phyloP scores from a whole-genome alignment of 2,329 filamentous ascomycete genomes.

The Apiospora rasikravindrae region DNA sequence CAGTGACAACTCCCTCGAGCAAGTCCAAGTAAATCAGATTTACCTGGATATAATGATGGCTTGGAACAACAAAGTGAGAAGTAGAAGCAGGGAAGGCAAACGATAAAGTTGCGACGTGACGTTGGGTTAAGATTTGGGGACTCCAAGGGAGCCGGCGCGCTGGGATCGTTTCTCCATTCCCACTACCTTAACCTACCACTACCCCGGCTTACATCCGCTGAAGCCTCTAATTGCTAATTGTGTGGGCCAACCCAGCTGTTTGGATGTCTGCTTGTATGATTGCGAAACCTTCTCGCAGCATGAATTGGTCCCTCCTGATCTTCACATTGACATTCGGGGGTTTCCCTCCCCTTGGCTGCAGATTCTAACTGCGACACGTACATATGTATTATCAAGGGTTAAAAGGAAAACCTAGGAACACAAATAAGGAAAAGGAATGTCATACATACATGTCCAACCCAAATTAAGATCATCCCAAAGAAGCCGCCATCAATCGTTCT shows the following conservation, averaged over 20 bases:
- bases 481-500: too few relatives aligned
- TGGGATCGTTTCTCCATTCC: not conserved
- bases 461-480: too few relatives aligned
- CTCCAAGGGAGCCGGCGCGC: not conserved
- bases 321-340: not conserved
- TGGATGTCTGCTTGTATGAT: not conserved
- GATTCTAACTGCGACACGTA: too few relatives aligned
- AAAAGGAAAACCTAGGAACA: too few relatives aligned
- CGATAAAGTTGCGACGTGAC: not conserved
- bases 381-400: not conserved
- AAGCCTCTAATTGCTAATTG: not conserved
- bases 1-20: not conserved
- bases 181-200: too few relatives aligned
- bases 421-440: not conserved
- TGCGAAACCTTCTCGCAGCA: not conserved
- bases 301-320: not conserved
- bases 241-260: not conserved
- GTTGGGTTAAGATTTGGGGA: not conserved
- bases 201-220: not conserved
- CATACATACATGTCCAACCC: too few relatives aligned
- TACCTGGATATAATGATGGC: not conserved
- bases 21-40: not conserved
- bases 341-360: too few relatives aligned
- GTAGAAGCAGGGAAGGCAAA: not conserved
- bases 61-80: not conserved